phyloP scores from a whole-genome alignment of 306 rosid species.

The Pyrus communis region DNA sequence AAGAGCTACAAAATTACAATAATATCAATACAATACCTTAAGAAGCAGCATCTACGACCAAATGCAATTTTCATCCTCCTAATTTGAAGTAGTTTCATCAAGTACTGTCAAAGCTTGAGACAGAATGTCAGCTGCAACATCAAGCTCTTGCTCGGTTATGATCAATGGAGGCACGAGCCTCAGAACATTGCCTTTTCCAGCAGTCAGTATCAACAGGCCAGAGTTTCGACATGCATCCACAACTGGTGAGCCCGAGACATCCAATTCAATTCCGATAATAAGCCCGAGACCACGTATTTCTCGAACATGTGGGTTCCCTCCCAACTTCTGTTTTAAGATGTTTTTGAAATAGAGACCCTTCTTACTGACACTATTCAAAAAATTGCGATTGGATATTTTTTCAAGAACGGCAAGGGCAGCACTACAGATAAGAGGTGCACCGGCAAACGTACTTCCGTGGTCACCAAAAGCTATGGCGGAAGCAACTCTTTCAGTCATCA shows the following conservation, averaged over 20 bases:
- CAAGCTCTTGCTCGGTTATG: constrained; percentile 72
- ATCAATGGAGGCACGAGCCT: constrained; percentile 91
- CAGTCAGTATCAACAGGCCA: constrained; percentile 71
- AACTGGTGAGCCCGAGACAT: constrained; percentile 52
- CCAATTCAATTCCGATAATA: constrained; percentile 70
- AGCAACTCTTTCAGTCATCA: constrained; percentile 73
- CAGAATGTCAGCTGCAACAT: constrained; percentile 54
- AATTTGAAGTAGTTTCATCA: constrained; percentile 27
- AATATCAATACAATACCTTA: not conserved
- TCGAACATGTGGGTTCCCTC: constrained; percentile 56
- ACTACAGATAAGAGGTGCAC: constrained; percentile 59
- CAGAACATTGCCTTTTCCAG: constrained; percentile 79
- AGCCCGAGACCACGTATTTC: constrained; percentile 79
- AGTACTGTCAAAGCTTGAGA: constrained; percentile 41
- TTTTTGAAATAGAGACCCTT: constrained; percentile 65
- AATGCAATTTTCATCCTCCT: constrained; percentile 6
- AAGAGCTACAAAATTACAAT: not conserved
- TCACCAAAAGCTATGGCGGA: constrained; percentile 68
- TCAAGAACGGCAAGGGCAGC: constrained; percentile 72
- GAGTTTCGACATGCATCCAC: constrained; percentile 70
- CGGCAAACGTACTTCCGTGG: constrained; percentile 94
- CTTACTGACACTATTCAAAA: constrained; percentile 51
- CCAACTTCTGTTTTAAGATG: constrained; percentile 60
- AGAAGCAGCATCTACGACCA: not conserved
- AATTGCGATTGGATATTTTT: constrained; percentile 55